These are phyloP conservation scores for Diaporthe citri DNA, from an alignment of 2,329 filamentous ascomycete species.

Conservation along the genomic window DNA sequence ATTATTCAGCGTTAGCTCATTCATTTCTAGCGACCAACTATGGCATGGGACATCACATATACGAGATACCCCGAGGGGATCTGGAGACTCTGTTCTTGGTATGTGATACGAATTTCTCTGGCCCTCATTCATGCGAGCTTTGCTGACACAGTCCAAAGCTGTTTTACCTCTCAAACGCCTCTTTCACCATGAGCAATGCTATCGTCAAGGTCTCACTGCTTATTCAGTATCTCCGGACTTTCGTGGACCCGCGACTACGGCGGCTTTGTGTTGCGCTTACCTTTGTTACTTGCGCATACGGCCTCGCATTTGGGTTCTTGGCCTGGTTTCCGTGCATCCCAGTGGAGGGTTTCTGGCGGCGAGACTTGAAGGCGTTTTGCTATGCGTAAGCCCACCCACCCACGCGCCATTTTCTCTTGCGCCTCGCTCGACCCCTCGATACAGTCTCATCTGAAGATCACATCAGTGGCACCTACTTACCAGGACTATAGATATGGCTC, in stretches of 20 bases:
- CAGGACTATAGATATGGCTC: conserved; percentile 49
- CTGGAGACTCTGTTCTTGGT: conserved; percentile 35
- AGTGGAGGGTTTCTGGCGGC: conserved; percentile 42
- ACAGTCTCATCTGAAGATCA: not conserved
- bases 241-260: conserved; percentile 18
- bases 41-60: conserved; percentile 28
- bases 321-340: conserved; percentile 47
- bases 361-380: not conserved
- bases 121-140: accelerated
- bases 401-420: no score
- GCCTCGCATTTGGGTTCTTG: conserved; percentile 43
- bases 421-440: no score
- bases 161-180: conserved; percentile 41
- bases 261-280: conserved; percentile 39
- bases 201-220: conserved; percentile 43
- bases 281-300: conserved; percentile 41
- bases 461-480: not conserved
- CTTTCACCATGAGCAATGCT: conserved; percentile 41
- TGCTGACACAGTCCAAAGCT: conserved; percentile 5
- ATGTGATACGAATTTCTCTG: not conserved
- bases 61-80: not conserved
- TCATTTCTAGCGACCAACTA: not conserved
- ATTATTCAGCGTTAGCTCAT: not conserved
- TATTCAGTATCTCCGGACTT: conserved; percentile 41
- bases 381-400: conserved; percentile 15